phyloP scores from a whole-genome alignment of 1,284 basidiomycete genomes.

The Heterobasidion irregulare region DNA sequence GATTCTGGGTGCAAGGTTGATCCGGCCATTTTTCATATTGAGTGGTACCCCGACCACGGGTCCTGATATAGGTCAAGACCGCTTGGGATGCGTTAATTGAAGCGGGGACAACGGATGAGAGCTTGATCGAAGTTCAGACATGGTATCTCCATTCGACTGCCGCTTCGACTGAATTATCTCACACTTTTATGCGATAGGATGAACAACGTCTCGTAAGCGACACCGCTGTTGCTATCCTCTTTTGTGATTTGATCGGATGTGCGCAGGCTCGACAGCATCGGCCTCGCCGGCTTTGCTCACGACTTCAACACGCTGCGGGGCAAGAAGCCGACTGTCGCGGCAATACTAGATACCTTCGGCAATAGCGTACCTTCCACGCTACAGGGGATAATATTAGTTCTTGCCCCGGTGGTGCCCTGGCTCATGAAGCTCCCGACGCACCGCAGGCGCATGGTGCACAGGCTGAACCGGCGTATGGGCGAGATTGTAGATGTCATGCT shows the following conservation, averaged over 20 bases:
- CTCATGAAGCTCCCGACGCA: too few species aligned
- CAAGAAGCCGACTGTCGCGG: slow-evolving; percentile 31
- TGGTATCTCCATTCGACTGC: neutral
- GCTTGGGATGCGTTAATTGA: neutral
- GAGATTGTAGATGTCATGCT: slow-evolving; percentile 40
- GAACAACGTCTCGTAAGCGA: neutral
- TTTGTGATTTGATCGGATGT: neutral
- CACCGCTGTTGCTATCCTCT: neutral
- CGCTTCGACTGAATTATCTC: neutral
- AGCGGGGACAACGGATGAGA: neutral
- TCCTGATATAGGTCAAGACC: neutral
- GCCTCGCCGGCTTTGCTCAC: slow-evolving; percentile 49
- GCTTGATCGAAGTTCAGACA: neutral
- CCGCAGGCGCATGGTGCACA: too few species aligned
- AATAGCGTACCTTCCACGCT: neutral
- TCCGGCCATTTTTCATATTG: slow-evolving; percentile 18
- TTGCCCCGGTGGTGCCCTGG: too few species aligned
- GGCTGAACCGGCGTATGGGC: slow-evolving; percentile 30
- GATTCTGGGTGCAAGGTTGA: slow-evolving; percentile 42
- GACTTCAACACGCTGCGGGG: slow-evolving; percentile 48
- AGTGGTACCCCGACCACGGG: neutral
- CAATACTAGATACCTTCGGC: slow-evolving; percentile 14
- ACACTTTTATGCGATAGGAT: neutral
- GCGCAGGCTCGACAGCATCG: slow-evolving; percentile 45
- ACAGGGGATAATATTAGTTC: neutral